These are phyloP conservation scores for Apophysomyces sp. DNA, from an alignment of 371 early-diverging fungal species.

Conservation along the genomic window DNA sequence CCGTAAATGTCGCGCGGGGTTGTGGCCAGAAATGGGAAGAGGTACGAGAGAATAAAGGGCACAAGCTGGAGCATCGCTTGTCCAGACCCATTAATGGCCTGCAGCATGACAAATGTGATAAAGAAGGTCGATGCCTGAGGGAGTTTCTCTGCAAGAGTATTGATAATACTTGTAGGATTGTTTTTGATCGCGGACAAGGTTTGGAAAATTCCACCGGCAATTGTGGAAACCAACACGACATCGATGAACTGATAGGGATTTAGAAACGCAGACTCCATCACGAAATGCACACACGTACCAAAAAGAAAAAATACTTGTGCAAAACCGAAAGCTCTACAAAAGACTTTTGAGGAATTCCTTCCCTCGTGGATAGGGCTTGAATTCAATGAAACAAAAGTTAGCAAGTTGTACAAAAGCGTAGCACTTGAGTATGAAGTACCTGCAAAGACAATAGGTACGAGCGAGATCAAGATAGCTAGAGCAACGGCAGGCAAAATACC, in stretches of 20 bases:
- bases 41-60: constrained; percentile 61
- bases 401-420: not conserved
- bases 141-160: constrained; percentile 53
- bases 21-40: constrained; percentile 64
- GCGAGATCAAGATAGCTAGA: constrained; percentile 67
- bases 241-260: constrained; percentile 60
- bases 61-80: constrained; percentile 68
- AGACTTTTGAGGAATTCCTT: constrained; percentile 67
- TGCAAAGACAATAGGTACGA: constrained; percentile 73
- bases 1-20: constrained; percentile 75
- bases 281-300: constrained; percentile 35
- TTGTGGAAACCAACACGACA: constrained; percentile 77
- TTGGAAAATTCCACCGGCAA: constrained; percentile 64
- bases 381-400: not conserved
- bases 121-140: constrained; percentile 79
- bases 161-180: constrained; percentile 50
- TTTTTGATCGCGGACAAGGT: constrained; percentile 38
- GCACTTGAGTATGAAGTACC: constrained; percentile 18
- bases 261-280: not conserved
- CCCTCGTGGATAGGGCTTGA: constrained; percentile 55
- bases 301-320: constrained; percentile 77
- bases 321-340: constrained; percentile 61
- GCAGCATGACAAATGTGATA: constrained; percentile 79
- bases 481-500: constrained; percentile 80
- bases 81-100: constrained; percentile 64